Evolutionary conservation across 1,284 basidiomycete genomes (phyloP).

Genomic region (Thecaphora thlaspeos): DNA sequence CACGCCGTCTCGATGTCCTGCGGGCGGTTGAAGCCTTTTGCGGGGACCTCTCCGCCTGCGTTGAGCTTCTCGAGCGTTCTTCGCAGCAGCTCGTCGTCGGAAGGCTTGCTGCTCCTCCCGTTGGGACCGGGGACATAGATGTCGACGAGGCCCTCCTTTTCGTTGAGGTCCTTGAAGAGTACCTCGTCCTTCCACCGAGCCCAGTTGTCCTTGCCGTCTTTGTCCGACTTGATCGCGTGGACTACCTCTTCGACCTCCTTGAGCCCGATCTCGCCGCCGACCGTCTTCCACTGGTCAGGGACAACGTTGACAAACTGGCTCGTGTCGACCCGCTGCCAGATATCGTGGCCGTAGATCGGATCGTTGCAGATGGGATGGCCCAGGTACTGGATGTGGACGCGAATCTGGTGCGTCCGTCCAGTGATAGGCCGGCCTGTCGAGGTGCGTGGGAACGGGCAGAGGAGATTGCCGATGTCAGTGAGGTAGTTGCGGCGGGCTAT

Average conservation of each 20-base stretch:
- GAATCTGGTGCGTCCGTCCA: slow-evolving; percentile 80
- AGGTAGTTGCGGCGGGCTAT: no score
- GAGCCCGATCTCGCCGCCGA: slow-evolving; percentile 47
- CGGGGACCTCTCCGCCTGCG: slow-evolving; percentile 10
- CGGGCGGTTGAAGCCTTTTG: slow-evolving; percentile 28
- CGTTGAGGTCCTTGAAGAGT: slow-evolving; percentile 46
- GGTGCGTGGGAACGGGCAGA: no score
- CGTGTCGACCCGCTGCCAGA: slow-evolving; percentile 49
- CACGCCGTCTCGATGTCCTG: slow-evolving; percentile 33
- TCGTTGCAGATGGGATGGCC: slow-evolving; percentile 80
- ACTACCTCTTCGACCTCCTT: slow-evolving; percentile 49
- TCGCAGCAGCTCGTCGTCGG: slow-evolving; percentile 24
- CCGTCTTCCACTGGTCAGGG: slow-evolving; percentile 48
- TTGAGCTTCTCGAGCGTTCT: slow-evolving; percentile 20
- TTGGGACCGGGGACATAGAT: slow-evolving; percentile 50
- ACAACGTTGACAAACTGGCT: slow-evolving; percentile 36
- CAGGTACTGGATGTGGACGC: slow-evolving; percentile 92
- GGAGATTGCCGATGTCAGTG: no score
- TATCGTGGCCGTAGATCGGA: slow-evolving; percentile 58
- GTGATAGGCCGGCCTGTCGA: slow-evolving; percentile 55
- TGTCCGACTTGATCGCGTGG: slow-evolving; percentile 50
- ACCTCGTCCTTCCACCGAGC: slow-evolving; percentile 55
- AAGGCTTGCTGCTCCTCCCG: slow-evolving; percentile 30
- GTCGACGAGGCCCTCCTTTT: slow-evolving; percentile 42
- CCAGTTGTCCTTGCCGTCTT: slow-evolving; percentile 56